Evolutionary conservation across 306 rosid species (phyloP).

Genomic region (Nissolia schottii): DNA sequence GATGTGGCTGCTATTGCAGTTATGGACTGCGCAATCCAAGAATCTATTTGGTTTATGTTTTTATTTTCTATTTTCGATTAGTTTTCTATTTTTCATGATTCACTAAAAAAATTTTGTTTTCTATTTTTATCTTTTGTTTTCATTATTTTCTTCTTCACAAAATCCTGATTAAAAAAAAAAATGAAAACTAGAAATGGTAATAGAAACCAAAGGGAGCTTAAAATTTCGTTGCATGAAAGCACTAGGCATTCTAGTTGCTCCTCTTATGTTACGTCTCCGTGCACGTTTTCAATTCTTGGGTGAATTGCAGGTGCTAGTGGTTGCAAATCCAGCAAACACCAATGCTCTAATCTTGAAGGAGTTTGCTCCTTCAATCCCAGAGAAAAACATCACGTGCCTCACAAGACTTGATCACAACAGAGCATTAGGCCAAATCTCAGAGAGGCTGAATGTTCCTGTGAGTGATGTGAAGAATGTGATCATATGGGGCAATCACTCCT

Average conservation of each 20-base stretch:
- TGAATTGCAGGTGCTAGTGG: constrained; percentile 69
- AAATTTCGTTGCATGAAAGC: background rate
- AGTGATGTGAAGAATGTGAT: constrained; percentile 75
- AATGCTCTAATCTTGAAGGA: constrained; percentile 85
- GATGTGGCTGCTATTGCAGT: too few species aligned
- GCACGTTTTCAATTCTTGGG: constrained; percentile 1
- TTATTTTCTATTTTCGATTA: too few species aligned
- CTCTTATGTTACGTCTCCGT: constrained; percentile 8
- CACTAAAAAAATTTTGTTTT: too few species aligned
- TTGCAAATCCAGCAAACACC: constrained; percentile 96
- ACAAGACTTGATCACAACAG: constrained; percentile 93
- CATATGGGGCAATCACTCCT: constrained; percentile 96
- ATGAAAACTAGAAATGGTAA: too few species aligned
- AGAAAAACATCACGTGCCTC: constrained; percentile 76
- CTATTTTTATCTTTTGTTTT: too few species aligned
- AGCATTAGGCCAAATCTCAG: constrained; percentile 83
- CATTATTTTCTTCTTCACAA: too few species aligned
- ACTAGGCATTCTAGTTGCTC: background rate
- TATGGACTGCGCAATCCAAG: too few species aligned
- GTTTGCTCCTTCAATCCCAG: constrained; percentile 75
- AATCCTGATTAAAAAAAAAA: too few species aligned
- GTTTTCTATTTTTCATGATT: too few species aligned
- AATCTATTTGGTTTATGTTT: too few species aligned
- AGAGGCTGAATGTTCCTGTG: constrained; percentile 64
- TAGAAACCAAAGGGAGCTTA: too few species aligned